Percentiles rank a stretch among this genome's conserved stretches.
Evolutionary conservation across 495 filamentous ascomycete genomes (phyloP).

Genomic region (Xylaria acuta): DNA sequence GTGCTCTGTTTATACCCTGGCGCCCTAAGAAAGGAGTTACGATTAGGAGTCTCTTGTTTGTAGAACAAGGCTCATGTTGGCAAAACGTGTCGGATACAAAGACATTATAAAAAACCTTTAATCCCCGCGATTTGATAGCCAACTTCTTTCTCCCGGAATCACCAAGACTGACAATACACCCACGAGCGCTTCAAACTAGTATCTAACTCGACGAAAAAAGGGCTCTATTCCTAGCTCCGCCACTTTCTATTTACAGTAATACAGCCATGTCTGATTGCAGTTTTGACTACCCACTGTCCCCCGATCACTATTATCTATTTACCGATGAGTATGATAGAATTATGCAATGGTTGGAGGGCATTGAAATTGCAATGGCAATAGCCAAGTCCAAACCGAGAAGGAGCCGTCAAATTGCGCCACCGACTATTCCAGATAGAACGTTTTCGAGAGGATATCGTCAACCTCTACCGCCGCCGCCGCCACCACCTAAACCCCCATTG

Average conservation of each 20-base stretch:
- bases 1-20: not conserved
- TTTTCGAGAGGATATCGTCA: not conserved
- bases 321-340: not conserved
- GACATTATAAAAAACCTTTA: constrained; percentile 1
- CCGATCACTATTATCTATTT: not conserved
- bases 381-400: not conserved
- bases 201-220: not conserved
- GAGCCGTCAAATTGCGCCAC: not conserved
- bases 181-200: not conserved
- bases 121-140: not conserved
- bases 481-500: not conserved
- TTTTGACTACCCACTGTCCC: not conserved
- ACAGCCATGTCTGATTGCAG: not conserved
- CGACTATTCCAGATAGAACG: not conserved
- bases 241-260: not conserved
- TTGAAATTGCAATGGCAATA: not conserved
- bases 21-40: not conserved
- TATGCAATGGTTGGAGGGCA: not conserved
- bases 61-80: not conserved
- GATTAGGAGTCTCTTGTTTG: not conserved
- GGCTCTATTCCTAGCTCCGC: not conserved
- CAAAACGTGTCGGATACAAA: not conserved
- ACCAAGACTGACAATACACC: not conserved
- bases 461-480: not conserved
- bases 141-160: not conserved